phyloP scores from a whole-genome alignment of 495 filamentous ascomycete species.

The Haplographium delicatum region DNA sequence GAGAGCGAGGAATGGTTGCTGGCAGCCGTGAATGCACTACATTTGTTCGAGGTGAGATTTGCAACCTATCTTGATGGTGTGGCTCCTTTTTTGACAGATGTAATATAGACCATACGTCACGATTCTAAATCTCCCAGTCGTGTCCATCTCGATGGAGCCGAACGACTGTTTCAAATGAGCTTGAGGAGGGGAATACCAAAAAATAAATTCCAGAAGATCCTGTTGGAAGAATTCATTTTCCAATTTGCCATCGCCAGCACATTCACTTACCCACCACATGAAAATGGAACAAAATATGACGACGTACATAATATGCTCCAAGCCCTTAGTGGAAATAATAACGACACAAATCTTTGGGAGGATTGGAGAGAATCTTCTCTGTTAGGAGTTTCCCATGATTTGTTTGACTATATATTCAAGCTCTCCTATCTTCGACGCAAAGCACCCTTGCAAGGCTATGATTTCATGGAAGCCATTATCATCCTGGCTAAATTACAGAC shows the following conservation, averaged over 20 bases:
- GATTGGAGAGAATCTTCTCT: neutral
- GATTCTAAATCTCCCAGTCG: neutral
- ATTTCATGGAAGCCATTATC: neutral
- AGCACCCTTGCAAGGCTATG: neutral
- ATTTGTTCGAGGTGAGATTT: neutral
- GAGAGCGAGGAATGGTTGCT: neutral
- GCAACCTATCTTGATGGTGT: neutral
- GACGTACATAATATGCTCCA: neutral
- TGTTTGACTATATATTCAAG: neutral
- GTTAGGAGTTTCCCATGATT: neutral
- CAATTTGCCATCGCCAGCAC: neutral
- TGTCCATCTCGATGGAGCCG: neutral
- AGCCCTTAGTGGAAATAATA: neutral
- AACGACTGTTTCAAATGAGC: neutral
- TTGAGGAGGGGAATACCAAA: neutral
- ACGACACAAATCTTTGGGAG: neutral
- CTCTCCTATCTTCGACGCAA: neutral
- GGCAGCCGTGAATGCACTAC: neutral
- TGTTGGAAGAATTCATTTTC: neutral
- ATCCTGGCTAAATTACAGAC: neutral
- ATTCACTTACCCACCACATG: neutral
- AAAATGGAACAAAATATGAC: neutral
- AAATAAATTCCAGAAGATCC: neutral
- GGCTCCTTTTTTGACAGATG: neutral
- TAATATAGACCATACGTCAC: neutral